These are phyloP conservation scores for Diaporthe sp. DNA, from an alignment of 2,329 filamentous ascomycete species.

Conservation along the genomic window DNA sequence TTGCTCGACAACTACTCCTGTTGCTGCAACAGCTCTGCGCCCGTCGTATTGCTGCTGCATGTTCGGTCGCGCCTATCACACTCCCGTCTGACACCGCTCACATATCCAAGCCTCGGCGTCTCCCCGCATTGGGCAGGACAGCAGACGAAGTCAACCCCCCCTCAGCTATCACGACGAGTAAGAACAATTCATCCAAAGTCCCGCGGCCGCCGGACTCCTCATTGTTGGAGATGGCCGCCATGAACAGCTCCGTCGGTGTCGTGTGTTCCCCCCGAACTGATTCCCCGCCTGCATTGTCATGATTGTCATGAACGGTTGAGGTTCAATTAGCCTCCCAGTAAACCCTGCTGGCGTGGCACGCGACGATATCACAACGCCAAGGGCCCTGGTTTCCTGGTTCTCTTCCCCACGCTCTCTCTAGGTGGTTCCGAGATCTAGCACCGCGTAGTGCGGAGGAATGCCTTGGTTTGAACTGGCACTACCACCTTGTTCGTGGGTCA, in stretches of 20 bases:
- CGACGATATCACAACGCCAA: constrained; percentile 12
- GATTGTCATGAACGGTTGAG: not conserved
- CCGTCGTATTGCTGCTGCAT: constrained; percentile 6
- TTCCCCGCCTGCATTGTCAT: not conserved
- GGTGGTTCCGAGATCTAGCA: constrained; percentile 23
- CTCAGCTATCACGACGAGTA: not conserved
- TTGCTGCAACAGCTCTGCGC: not conserved
- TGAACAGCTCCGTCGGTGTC: not conserved
- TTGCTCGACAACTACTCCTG: not conserved
- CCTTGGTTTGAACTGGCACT: constrained; percentile 1
- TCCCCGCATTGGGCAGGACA: constrained; percentile 23
- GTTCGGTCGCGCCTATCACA: constrained; percentile 2
- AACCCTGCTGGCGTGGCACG: constrained; percentile 19
- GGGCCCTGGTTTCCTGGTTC: not conserved
- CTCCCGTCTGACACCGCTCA: not conserved
- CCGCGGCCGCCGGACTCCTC: constrained; percentile 27
- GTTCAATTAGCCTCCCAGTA: constrained; percentile 4
- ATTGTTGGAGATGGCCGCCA: not conserved
- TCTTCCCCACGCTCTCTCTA: constrained; percentile 7
- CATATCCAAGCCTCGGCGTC: constrained; percentile 20
- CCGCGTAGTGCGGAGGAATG: constrained; percentile 17
- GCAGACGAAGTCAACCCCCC: not conserved
- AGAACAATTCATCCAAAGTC: not conserved
- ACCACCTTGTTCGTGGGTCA: constrained; percentile 19
- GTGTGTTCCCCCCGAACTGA: too few species aligned